phyloP scores from a whole-genome alignment of 2,329 filamentous ascomycete genomes.

The Aspergillus intermedius region DNA sequence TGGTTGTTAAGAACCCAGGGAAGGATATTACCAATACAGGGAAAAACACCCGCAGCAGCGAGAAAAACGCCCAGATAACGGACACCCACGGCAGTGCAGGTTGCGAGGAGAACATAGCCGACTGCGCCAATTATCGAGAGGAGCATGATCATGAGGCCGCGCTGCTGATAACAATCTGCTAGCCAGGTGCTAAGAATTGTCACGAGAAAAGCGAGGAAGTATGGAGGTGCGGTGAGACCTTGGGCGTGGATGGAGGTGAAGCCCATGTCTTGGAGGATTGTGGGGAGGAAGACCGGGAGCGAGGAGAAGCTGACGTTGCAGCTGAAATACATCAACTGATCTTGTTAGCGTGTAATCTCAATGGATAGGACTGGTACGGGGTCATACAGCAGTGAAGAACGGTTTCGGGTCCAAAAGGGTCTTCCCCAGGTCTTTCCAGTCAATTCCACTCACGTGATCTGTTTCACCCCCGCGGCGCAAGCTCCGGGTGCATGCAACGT shows the following conservation, averaged over 20 bases:
- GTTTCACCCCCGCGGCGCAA: constrained; percentile 49
- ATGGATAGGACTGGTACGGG: background rate
- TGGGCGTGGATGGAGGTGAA: constrained; percentile 62
- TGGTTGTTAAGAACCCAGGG: constrained; percentile 66
- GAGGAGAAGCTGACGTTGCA: constrained; percentile 61
- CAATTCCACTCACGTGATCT: constrained; percentile 34
- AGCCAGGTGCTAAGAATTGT: constrained; percentile 57
- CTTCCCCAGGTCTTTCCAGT: constrained; percentile 43
- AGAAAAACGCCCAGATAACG: constrained; percentile 50
- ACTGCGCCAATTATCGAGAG: constrained; percentile 53
- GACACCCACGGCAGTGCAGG: constrained; percentile 44
- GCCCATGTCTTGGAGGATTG: constrained; percentile 60
- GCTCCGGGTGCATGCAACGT: constrained; percentile 50
- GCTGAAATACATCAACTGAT: constrained; percentile 51
- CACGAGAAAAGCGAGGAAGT: constrained; percentile 59
- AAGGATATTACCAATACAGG: constrained; percentile 63
- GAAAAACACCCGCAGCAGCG: constrained; percentile 58
- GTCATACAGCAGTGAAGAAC: constrained; percentile 41
- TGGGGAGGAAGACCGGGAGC: constrained; percentile 59
- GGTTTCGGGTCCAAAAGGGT: constrained; percentile 42
- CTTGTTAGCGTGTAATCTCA: background rate
- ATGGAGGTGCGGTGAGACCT: constrained; percentile 65
- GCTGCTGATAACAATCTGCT: constrained; percentile 60
- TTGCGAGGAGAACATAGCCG: constrained; percentile 61
- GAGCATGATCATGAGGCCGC: constrained; percentile 53